Conservation (phyloP, 345 rosid genomes). For the Salix caprea region DNA sequence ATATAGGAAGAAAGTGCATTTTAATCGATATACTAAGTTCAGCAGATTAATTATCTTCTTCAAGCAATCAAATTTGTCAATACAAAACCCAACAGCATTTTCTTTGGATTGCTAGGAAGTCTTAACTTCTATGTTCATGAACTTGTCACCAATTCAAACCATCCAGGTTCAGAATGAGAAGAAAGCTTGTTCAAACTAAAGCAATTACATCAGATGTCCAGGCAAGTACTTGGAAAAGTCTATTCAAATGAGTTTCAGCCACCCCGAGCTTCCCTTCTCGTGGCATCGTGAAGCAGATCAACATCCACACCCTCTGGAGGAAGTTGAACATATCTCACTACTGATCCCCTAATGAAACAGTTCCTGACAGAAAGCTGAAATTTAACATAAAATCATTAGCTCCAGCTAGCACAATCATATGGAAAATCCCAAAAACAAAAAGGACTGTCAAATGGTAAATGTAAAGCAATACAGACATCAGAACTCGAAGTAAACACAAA, state of each 20-base stretch:
- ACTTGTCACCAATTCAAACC: background rate
- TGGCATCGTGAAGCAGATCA: slow-evolving; percentile 96
- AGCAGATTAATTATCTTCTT: background rate
- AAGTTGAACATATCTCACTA: slow-evolving; percentile 92
- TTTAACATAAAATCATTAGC: slow-evolving; percentile 14
- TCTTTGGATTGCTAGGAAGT: background rate
- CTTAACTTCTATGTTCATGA: background rate
- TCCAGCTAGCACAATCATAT: background rate
- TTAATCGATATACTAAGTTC: background rate
- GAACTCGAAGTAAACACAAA: background rate
- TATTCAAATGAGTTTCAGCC: slow-evolving; percentile 38
- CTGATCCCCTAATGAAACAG: slow-evolving; percentile 98
- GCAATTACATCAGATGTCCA: slow-evolving; percentile 16
- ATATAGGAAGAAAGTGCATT: no score
- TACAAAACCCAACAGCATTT: background rate
- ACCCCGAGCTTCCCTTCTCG: slow-evolving; percentile 99
- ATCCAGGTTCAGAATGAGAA: slow-evolving; percentile 9
- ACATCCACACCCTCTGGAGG: slow-evolving; percentile 97
- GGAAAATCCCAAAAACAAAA: background rate
- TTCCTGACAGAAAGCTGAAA: slow-evolving; percentile 95
- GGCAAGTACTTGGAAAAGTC: slow-evolving; percentile 5
- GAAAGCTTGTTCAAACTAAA: slow-evolving; percentile 20
- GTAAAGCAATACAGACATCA: background rate
- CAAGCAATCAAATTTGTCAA: background rate
- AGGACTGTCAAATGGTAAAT: background rate